Percentiles rank a stretch among this genome's conserved stretches.
phyloP scores from a whole-genome alignment of 768 basidiomycete genomes.

The Phanerochaete carnosa region DNA sequence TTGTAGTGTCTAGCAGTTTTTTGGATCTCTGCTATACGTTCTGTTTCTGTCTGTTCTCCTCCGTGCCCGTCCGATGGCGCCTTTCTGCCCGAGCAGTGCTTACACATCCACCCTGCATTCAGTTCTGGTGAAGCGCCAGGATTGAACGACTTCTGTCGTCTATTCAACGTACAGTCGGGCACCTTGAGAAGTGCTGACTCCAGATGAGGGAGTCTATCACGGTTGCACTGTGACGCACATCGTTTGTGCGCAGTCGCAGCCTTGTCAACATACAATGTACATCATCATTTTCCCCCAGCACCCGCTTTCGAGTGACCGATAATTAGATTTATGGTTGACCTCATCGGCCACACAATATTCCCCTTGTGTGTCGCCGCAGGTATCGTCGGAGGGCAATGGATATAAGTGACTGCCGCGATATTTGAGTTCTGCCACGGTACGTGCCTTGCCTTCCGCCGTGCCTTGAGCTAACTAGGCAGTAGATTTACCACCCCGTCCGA shows the following conservation, averaged over 20 bases:
- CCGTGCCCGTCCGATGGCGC: constrained; percentile 38
- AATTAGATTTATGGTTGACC: too few species aligned
- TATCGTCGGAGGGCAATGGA: too few species aligned
- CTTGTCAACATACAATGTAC: too few species aligned
- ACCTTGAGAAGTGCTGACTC: constrained; percentile 37
- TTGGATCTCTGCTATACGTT: too few species aligned
- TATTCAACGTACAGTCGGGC: constrained; percentile 57
- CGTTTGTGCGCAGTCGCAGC: too few species aligned
- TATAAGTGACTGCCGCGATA: not conserved
- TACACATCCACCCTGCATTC: constrained; percentile 58
- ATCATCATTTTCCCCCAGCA: too few species aligned
- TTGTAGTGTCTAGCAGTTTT: not conserved
- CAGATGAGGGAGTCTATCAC: constrained; percentile 27
- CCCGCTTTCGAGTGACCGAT: too few species aligned
- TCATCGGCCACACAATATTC: too few species aligned
- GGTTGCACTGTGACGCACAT: constrained; percentile 35
- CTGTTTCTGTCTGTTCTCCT: not conserved
- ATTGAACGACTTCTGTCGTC: constrained; percentile 46
- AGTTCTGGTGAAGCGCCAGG: constrained; percentile 81
- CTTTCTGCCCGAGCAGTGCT: constrained; percentile 76
- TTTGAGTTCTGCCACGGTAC: not conserved
- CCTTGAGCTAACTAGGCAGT: not conserved
- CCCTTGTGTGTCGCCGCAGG: too few species aligned
- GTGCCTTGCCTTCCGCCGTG: not conserved
- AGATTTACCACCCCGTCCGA: not conserved